Evolutionary conservation across 2,329 filamentous ascomycete species (phyloP).

Genomic region (Aspergillus sp.): DNA sequence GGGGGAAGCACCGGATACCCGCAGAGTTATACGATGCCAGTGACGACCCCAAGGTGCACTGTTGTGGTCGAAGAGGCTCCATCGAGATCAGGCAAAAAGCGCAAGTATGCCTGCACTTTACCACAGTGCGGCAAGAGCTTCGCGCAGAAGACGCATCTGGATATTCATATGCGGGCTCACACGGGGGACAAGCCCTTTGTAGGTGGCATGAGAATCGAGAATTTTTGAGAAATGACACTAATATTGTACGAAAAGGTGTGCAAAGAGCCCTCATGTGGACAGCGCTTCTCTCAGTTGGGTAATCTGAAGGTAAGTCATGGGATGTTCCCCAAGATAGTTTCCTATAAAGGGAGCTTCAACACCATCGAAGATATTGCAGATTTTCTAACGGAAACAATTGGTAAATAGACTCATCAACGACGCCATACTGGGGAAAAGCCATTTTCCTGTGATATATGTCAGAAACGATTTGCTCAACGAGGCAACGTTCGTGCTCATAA

Average conservation of each 20-base stretch:
- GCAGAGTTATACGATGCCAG: conserved; percentile 26
- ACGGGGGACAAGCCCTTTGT: conserved; percentile 90
- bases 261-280: conserved; percentile 70
- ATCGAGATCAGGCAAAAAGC: conserved; percentile 44
- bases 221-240: neutral
- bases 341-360: neutral
- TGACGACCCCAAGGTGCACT: conserved; percentile 22
- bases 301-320: conserved; percentile 72
- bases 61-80: conserved; percentile 37
- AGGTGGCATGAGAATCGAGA: conserved; percentile 42
- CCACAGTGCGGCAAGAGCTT: conserved; percentile 79
- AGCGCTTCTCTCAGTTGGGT: conserved; percentile 83
- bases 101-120: conserved; percentile 73
- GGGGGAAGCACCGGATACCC: conserved; percentile 24
- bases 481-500: conserved; percentile 84
- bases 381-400: neutral
- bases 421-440: conserved; percentile 86
- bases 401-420: conserved; percentile 73
- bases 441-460: conserved; percentile 76
- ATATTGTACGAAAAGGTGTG: conserved; percentile 56
- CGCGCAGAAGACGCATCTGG: conserved; percentile 86
- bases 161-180: conserved; percentile 85
- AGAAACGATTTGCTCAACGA: conserved; percentile 79
- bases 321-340: neutral
- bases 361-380: neutral